These are phyloP conservation scores for Starmerella stellata DNA, from an alignment of 805 yeast genomes.

Conservation along the genomic window DNA sequence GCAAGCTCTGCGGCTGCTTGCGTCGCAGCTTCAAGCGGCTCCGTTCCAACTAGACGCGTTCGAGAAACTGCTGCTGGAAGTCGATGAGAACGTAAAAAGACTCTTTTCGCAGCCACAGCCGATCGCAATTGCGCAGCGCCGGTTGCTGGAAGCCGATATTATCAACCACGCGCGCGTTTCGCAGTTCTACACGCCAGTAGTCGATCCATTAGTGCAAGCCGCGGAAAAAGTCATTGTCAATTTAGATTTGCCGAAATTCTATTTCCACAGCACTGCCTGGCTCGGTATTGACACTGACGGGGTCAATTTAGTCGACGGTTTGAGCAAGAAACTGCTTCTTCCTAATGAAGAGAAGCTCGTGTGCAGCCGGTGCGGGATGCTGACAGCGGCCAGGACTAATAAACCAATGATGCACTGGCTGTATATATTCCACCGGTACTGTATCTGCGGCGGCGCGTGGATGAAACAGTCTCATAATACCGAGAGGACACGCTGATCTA, in stretches of 20 bases:
- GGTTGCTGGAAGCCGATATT: conserved; percentile 16
- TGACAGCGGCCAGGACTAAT: conserved; percentile 27
- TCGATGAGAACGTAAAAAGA: conserved; percentile 13
- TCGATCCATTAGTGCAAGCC: conserved; percentile 29
- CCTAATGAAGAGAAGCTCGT: conserved; percentile 26
- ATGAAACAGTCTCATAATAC: too few relatives aligned
- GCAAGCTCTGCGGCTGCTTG: conserved; percentile 12
- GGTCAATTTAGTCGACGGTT: conserved; percentile 20
- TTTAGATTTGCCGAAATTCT: conserved; percentile 35
- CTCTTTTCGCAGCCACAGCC: conserved; percentile 11
- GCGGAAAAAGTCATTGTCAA: conserved; percentile 25
- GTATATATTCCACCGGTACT: conserved; percentile 49
- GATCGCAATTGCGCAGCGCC: conserved; percentile 7
- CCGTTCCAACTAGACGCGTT: conserved; percentile 15
- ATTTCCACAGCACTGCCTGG: conserved; percentile 53
- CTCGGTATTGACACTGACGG: conserved; percentile 26
- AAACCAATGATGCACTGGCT: conserved; percentile 30
- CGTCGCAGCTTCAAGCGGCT: conserved; percentile 8
- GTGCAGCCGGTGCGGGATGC: conserved; percentile 40
- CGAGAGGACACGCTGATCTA: too few relatives aligned
- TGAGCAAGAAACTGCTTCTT: conserved; percentile 24
- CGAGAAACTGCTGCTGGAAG: conserved; percentile 11
- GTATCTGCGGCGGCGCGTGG: conserved; percentile 71
- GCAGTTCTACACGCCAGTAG: conserved; percentile 20
- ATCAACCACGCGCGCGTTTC: conserved; percentile 38